Evolutionary conservation across 495 filamentous ascomycete species (phyloP).

Genomic region (Neurospora sp.): DNA sequence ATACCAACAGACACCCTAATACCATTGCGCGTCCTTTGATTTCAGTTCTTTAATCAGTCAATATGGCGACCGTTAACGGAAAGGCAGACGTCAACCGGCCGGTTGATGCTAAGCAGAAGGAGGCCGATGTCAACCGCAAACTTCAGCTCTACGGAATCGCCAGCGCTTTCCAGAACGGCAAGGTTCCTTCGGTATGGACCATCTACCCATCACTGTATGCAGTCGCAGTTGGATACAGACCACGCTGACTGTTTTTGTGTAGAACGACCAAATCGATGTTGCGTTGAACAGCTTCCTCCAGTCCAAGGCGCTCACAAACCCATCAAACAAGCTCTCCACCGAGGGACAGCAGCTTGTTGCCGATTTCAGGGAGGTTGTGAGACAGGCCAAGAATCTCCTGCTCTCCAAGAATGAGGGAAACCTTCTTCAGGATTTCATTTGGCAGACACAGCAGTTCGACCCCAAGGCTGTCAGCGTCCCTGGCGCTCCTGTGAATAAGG

Average conservation of each 20-base stretch:
- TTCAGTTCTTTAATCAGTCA: slow-evolving; percentile 1
- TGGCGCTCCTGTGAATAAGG: slow-evolving; percentile 58
- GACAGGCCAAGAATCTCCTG: slow-evolving; percentile 79
- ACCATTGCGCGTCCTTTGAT: neutral
- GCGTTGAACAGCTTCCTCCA: slow-evolving; percentile 76
- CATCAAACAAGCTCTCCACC: slow-evolving; percentile 66
- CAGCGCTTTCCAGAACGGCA: slow-evolving; percentile 78
- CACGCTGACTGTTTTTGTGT: slow-evolving; percentile 16
- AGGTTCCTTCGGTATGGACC: slow-evolving; percentile 68
- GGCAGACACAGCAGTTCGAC: slow-evolving; percentile 70
- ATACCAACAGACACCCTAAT: slow-evolving; percentile 1
- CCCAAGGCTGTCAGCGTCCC: slow-evolving; percentile 50
- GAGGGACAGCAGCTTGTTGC: slow-evolving; percentile 70
- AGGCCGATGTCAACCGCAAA: slow-evolving; percentile 77
- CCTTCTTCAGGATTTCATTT: slow-evolving; percentile 92
- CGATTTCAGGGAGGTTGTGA: slow-evolving; percentile 74
- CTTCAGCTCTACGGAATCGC: slow-evolving; percentile 91
- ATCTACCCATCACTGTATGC: neutral
- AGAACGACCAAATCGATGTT: slow-evolving; percentile 92
- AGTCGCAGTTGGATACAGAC: neutral
- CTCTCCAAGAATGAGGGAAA: slow-evolving; percentile 94
- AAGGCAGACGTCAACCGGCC: slow-evolving; percentile 51
- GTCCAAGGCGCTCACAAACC: slow-evolving; percentile 54
- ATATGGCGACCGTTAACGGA: slow-evolving; percentile 13
- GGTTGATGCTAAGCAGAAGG: slow-evolving; percentile 48